These are phyloP conservation scores for Edaphochlamys debaryana DNA, from an alignment of 139 green algal species.

Conservation along the genomic window DNA sequence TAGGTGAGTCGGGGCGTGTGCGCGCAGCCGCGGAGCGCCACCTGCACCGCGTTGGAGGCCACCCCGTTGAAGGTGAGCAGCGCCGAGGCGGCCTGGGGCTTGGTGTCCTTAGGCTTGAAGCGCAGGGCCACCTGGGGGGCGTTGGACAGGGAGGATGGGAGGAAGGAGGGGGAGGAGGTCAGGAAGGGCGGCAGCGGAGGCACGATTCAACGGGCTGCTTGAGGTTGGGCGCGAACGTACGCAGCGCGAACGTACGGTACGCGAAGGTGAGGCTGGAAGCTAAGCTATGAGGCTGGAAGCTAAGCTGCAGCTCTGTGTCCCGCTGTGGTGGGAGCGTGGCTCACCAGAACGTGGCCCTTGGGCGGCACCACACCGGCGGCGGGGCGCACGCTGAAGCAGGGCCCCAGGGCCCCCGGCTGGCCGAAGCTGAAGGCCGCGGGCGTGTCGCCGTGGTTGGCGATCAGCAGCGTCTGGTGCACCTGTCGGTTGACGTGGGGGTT, in stretches of 20 bases:
- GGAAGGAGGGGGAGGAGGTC: too few relatives aligned
- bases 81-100: conserved; percentile 6
- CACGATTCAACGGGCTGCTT: too few relatives aligned
- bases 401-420: not conserved
- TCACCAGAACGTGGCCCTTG: conserved; percentile 69
- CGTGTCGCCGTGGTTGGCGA: conserved; percentile 78
- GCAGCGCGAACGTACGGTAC: too few relatives aligned
- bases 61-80: conserved; percentile 59
- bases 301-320: too few relatives aligned
- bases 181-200: too few relatives aligned
- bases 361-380: conserved; percentile 53
- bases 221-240: too few relatives aligned
- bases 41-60: conserved; percentile 18
- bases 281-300: too few relatives aligned
- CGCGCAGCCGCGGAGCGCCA: conserved; percentile 55
- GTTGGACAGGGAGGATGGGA: too few relatives aligned
- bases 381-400: conserved; percentile 45
- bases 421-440: conserved; percentile 64
- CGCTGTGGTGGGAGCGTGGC: too few relatives aligned
- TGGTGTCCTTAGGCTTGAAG: conserved; percentile 51
- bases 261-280: too few relatives aligned
- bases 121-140: conserved; percentile 49
- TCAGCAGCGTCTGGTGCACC: conserved; percentile 64
- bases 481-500: too few relatives aligned
- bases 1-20: conserved; percentile 53